phyloP scores from a whole-genome alignment of 2,329 filamentous ascomycete species.

The Colletotrichum sp. region DNA sequence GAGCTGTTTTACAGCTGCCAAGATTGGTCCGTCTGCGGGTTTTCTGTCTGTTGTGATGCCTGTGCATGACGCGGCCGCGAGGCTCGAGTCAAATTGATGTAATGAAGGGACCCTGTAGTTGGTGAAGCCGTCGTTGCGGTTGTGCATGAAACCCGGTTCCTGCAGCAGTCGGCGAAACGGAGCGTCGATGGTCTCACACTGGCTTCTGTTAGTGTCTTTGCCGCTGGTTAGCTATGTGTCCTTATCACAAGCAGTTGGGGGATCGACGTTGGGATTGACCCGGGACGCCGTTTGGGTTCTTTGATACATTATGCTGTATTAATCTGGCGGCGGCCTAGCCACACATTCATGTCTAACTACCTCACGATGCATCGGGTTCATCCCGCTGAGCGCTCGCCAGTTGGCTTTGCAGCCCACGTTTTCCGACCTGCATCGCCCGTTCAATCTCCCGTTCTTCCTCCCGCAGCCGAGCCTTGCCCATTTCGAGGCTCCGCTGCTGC shows the following conservation, averaged over 20 bases:
- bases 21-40: not conserved
- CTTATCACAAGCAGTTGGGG: not conserved
- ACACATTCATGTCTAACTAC: not conserved
- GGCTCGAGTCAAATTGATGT: conserved; percentile 5
- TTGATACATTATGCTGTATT: not conserved
- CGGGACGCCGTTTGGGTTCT: not conserved
- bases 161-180: conserved; percentile 11
- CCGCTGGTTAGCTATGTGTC: no score
- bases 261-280: not conserved
- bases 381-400: conserved; percentile 40
- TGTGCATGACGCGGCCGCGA: not conserved
- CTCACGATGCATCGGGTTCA: not conserved
- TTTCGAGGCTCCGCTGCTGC: conserved; percentile 63
- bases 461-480: conserved; percentile 64
- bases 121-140: not conserved
- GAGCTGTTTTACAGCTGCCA: not conserved
- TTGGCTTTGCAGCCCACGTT: conserved; percentile 69
- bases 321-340: not conserved
- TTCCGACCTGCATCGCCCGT: conserved; percentile 71
- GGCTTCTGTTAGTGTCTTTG: not conserved
- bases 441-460: conserved; percentile 74
- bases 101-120: not conserved
- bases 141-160: conserved; percentile 17
- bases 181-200: not conserved
- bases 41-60: not conserved